A percentile compares a stretch with the other conserved stretches of the same genome.
Conservation (phyloP, 202 grass and related monocot genomes). For the Digitaria exilis region DNA sequence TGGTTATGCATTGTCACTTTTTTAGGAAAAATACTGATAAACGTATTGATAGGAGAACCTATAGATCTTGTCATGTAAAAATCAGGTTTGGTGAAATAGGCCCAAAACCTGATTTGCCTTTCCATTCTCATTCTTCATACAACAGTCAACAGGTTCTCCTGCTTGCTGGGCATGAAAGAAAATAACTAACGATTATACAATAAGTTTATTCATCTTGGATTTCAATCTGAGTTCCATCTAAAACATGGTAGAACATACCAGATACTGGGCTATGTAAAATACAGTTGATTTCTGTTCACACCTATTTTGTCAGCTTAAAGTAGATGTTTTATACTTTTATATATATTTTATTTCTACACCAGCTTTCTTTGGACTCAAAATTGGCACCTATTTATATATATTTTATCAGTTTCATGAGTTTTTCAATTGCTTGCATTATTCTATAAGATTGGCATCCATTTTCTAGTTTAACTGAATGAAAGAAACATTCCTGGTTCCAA, state of each 20-base stretch:
- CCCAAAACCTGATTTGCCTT: not conserved
- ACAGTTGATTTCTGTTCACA: not conserved
- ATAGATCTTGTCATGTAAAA: not conserved
- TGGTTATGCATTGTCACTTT: too few relatives aligned
- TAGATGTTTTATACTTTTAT: not conserved
- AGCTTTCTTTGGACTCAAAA: not conserved
- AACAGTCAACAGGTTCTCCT: not conserved
- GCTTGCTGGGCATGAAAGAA: not conserved
- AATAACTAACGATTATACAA: not conserved
- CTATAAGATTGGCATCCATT: not conserved
- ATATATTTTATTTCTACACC: not conserved
- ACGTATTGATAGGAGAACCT: not conserved
- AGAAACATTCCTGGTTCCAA: conserved; percentile 14
- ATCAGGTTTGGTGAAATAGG: not conserved
- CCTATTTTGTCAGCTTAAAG: not conserved
- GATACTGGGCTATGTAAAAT: not conserved
- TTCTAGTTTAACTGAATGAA: not conserved
- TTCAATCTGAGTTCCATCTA: not conserved
- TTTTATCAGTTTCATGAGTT: not conserved
- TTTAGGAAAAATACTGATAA: not conserved
- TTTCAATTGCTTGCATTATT: not conserved
- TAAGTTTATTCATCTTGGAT: not conserved
- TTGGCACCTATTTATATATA: too few relatives aligned
- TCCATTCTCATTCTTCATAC: not conserved
- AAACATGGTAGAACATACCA: not conserved